phyloP scores from a whole-genome alignment of 1,284 basidiomycete genomes.

The Macrocystidia cucumis region DNA sequence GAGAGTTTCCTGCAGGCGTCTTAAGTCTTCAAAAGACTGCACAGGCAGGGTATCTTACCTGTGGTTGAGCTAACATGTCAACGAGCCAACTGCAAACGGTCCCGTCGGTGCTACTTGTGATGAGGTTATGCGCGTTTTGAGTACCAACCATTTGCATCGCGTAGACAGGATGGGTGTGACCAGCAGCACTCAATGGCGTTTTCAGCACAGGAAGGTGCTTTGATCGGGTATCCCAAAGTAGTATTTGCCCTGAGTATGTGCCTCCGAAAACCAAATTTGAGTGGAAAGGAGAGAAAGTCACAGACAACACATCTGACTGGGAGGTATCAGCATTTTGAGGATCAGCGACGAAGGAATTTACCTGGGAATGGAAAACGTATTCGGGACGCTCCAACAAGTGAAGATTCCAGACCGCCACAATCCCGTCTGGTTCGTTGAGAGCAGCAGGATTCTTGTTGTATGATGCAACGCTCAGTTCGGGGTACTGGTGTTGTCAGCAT shows the following conservation, averaged over 20 bases:
- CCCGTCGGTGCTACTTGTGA: conserved; percentile 94
- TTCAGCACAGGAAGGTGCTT: conserved; percentile 95
- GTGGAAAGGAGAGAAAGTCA: conserved; percentile 96
- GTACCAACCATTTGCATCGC: conserved; percentile 96
- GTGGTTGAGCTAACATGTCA: conserved; percentile 97
- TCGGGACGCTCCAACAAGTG: conserved; percentile 94
- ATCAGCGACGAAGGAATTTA: conserved; percentile 20
- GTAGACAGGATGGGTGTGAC: conserved; percentile 98
- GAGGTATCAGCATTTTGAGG: conserved; percentile 5
- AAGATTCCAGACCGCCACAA: conserved; percentile 96
- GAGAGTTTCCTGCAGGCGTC: conserved; percentile 69
- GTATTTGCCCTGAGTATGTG: conserved; percentile 96
- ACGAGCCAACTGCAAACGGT: conserved; percentile 96
- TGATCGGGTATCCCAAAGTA: conserved; percentile 98
- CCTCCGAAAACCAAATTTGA: conserved; percentile 96
- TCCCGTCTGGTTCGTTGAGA: conserved; percentile 90
- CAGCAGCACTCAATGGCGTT: conserved; percentile 89
- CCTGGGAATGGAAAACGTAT: conserved; percentile 96
- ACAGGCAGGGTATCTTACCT: conserved; percentile 39
- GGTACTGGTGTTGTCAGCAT: conserved; percentile 53
- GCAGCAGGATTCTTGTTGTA: conserved; percentile 95
- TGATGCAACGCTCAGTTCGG: conserved; percentile 89
- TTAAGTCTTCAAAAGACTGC: background rate
- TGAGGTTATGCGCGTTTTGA: conserved; percentile 95
- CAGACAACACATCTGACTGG: conserved; percentile 94